phyloP scores from a whole-genome alignment of 805 yeast species.

The Saccharomycopsis javanensis region DNA sequence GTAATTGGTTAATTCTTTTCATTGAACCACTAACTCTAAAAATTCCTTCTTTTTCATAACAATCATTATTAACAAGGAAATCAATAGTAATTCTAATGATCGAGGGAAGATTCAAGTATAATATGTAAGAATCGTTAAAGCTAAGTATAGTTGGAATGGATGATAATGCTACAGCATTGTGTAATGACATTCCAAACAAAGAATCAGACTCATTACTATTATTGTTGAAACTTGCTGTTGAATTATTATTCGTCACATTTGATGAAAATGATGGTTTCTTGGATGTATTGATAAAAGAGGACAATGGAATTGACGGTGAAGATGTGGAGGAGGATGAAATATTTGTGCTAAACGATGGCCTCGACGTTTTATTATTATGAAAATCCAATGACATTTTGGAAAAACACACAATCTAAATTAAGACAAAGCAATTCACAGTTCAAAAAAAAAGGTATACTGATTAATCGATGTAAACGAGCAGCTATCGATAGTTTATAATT shows the following conservation, averaged over 20 bases:
- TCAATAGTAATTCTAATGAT: constrained; percentile 12
- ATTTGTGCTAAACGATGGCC: not conserved
- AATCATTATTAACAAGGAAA: constrained; percentile 10
- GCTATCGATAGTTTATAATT: too few species aligned
- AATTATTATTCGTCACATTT: not conserved
- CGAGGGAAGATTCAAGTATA: constrained; percentile 10
- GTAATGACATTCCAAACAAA: constrained; percentile 9
- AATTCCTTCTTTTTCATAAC: constrained; percentile 75
- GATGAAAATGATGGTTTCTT: not conserved
- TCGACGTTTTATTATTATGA: not conserved
- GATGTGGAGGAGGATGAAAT: not conserved
- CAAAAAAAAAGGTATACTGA: not conserved
- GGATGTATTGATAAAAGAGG: not conserved
- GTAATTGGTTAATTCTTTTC: constrained; percentile 77
- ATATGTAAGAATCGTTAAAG: not conserved
- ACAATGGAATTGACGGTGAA: not conserved
- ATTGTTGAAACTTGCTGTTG: not conserved
- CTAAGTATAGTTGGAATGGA: not conserved
- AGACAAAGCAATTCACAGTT: too few species aligned
- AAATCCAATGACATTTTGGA: not conserved
- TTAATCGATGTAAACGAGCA: not conserved
- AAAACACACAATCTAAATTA: too few species aligned
- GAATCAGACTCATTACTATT: not conserved
- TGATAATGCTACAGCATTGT: constrained; percentile 1
- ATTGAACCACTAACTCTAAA: constrained; percentile 92